These are phyloP conservation scores for Epicoccum sorghinum DNA, from an alignment of 2,329 filamentous ascomycete genomes.

Conservation along the genomic window DNA sequence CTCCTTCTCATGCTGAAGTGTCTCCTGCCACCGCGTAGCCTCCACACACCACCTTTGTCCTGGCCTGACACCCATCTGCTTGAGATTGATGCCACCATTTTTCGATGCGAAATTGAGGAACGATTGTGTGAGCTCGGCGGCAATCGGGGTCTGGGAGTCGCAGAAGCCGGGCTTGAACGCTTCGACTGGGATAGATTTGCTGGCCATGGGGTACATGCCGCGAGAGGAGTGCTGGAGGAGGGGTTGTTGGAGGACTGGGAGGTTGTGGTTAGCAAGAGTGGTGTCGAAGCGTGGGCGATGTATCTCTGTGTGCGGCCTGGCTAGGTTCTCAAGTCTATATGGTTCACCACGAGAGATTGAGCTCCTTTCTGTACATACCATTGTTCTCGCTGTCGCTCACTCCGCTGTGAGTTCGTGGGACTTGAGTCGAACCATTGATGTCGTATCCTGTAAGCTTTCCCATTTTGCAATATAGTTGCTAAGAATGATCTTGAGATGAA, in stretches of 20 bases:
- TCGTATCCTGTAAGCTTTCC: slow-evolving; percentile 15
- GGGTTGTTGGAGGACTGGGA: slow-evolving; percentile 15
- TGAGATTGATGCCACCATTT: slow-evolving; percentile 16
- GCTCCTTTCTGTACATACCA: not conserved
- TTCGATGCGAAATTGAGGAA: slow-evolving; percentile 21
- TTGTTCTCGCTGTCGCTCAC: slow-evolving; percentile 13
- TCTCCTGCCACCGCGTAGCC: slow-evolving; percentile 17
- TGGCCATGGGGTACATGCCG: slow-evolving; percentile 21
- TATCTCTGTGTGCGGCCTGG: too few species aligned
- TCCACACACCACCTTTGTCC: slow-evolving; percentile 22
- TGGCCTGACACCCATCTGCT: slow-evolving; percentile 18
- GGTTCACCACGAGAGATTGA: too few species aligned
- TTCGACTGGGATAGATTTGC: slow-evolving; percentile 14
- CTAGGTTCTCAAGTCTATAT: too few species aligned
- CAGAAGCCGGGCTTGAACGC: slow-evolving; percentile 21
- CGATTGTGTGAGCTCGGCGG: slow-evolving; percentile 16
- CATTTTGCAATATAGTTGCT: not conserved
- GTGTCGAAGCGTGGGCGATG: too few species aligned
- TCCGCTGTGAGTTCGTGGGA: slow-evolving; percentile 12
- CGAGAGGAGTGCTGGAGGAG: slow-evolving; percentile 22
- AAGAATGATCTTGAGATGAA: not conserved
- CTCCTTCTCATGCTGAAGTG: slow-evolving; percentile 12
- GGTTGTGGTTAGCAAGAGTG: not conserved
- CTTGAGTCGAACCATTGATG: slow-evolving; percentile 8
- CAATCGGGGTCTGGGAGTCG: slow-evolving; percentile 17